Evolutionary conservation across 805 yeast genomes (phyloP), one percentile per base, ranked within the genome.

Genomic region (Cyberlindnera petersonii): DNA sequence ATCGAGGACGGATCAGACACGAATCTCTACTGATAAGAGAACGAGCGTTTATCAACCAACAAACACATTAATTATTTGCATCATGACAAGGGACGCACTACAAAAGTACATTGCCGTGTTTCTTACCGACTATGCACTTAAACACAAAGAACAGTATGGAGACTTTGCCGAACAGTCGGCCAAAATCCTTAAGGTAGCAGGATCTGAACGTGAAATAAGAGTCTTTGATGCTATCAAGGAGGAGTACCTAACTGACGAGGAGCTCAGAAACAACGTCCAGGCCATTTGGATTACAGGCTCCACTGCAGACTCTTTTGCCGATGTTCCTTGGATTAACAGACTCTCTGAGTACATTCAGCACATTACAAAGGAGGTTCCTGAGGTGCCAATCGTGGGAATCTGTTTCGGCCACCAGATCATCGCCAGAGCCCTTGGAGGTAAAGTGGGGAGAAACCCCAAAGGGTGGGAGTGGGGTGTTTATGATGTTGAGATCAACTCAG

Each of bases 371-470:
- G 17, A 24, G 8, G 34, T 34, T 24, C 18, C 35, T 4, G 42
- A 33, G 30, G 46, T 50, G 17, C 82, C 83, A 3, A 41, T 78
- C 4, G 71, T 75, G 6, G 94, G 95, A 4, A 65, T 87, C 29
- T 87, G 96, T 59, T 87, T 86, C 57, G 96, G 96, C 6, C 96
- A 88, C 60, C 96, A 87, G 57, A 69, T 86, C 18, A 59, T 87
- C 13, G 80, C 78, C 1, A 72, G 82, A 37, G 77, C 83, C 6
- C 58, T 85, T 31, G 91, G 86, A 3, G 72, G 74, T 18, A 61
- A 60, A 32, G 83, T 83, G 4, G 74, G 63, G 9, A 64, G 76
- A 42, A 83, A 77, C 56, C 70, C 70, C 1, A 48, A 60, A 31
- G 93, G 93, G 2, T 79, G 88, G 83, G 96, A 88, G 59, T 64